Conservation (phyloP, 768 basidiomycete genomes). For the Rhizopogon sp. region DNA sequence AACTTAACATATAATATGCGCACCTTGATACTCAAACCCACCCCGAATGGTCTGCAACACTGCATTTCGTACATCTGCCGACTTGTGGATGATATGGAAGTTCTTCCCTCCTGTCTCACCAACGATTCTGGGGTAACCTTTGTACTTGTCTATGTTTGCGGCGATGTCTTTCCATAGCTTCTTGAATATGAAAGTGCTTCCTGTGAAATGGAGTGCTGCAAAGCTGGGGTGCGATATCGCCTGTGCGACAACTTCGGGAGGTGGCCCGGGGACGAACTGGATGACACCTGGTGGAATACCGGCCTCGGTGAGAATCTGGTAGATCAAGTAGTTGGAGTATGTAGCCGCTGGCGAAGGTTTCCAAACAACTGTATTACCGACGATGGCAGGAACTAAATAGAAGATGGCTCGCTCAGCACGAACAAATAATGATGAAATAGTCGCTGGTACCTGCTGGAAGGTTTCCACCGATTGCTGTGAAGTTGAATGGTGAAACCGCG, state of each 20-base stretch:
- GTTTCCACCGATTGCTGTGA: constrained; percentile 97
- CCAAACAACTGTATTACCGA: constrained; percentile 95
- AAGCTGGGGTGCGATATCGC: constrained; percentile 77
- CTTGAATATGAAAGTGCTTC: constrained; percentile 92
- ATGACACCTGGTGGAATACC: constrained; percentile 93
- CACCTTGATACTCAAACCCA: constrained; percentile 95
- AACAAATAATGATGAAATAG: not conserved
- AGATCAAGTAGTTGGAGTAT: constrained; percentile 90
- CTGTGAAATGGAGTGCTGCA: constrained; percentile 93
- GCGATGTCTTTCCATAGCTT: constrained; percentile 96
- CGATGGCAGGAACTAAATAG: constrained; percentile 73
- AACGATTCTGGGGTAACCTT: constrained; percentile 88
- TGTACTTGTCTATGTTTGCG: constrained; percentile 81
- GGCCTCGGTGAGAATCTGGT: constrained; percentile 90
- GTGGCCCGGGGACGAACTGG: constrained; percentile 92
- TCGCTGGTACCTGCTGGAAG: constrained; percentile 56
- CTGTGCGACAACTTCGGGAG: constrained; percentile 80
- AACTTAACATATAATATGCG: constrained; percentile 6
- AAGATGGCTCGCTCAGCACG: not conserved
- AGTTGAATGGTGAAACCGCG: constrained; percentile 98
- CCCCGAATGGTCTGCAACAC: constrained; percentile 83
- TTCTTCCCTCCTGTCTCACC: constrained; percentile 99
- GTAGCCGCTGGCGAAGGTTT: constrained; percentile 96
- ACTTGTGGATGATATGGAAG: constrained; percentile 89
- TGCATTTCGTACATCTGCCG: constrained; percentile 86